A percentile compares a stretch with the other conserved stretches of the same genome.
phyloP scores from a whole-genome alignment of 257 asterid species.

The Solanum microdontum region DNA sequence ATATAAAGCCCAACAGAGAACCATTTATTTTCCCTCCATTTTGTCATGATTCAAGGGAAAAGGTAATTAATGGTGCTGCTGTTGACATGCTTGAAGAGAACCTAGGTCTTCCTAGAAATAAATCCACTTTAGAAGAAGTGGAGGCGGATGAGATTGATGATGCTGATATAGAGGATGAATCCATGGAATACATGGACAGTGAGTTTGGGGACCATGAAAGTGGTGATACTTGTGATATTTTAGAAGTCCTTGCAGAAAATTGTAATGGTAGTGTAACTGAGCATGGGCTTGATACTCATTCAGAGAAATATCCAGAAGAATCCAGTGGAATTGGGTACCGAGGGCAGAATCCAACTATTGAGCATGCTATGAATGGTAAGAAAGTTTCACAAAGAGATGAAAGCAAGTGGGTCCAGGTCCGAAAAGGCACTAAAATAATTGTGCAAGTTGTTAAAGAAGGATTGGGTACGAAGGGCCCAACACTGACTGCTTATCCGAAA shows the following conservation, averaged over 20 bases:
- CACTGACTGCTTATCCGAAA: conserved; percentile 87
- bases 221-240: conserved; percentile 28
- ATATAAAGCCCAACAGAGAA: conserved; percentile 49
- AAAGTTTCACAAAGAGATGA: conserved; percentile 17
- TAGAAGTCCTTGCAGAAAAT: conserved; percentile 36
- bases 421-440: conserved; percentile 72
- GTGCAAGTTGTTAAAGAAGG: conserved; percentile 98
- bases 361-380: conserved; percentile 10
- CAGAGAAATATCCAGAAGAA: conserved; percentile 19
- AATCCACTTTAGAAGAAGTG: conserved; percentile 29
- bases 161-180: conserved; percentile 45
- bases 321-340: conserved; percentile 26
- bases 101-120: conserved; percentile 26
- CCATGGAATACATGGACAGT: conserved; percentile 46
- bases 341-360: conserved; percentile 9
- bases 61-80: conserved; percentile 23
- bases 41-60: conserved; percentile 26
- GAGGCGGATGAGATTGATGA: conserved; percentile 43
- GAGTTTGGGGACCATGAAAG: conserved; percentile 41
- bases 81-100: conserved; percentile 26
- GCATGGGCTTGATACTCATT: conserved; percentile 29
- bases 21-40: conserved; percentile 66
- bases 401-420: conserved; percentile 57
- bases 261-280: conserved; percentile 44
- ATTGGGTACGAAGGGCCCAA: conserved; percentile 88